Percentiles rank a stretch among this genome's conserved stretches.
phyloP scores from a whole-genome alignment of 306 rosid species.

The Carpinus viminea region DNA sequence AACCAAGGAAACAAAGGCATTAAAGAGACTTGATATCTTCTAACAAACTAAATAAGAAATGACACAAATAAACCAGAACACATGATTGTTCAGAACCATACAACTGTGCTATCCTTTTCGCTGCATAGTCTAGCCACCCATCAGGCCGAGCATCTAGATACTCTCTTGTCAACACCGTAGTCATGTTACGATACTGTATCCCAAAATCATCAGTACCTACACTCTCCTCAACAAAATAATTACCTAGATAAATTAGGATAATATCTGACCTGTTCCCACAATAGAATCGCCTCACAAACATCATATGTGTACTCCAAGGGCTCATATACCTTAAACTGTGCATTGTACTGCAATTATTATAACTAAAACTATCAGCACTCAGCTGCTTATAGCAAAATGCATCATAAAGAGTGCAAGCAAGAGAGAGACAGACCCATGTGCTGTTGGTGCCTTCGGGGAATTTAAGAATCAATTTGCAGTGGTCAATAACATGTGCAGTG shows the following conservation, averaged over 20 bases:
- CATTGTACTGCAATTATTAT: slow-evolving; percentile 69
- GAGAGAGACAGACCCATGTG: slow-evolving; percentile 74
- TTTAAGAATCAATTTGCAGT: slow-evolving; percentile 76
- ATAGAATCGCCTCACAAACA: slow-evolving; percentile 74
- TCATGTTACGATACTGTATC: slow-evolving; percentile 94
- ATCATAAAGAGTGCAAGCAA: not conserved
- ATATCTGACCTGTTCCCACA: slow-evolving; percentile 91
- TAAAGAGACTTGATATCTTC: slow-evolving; percentile 14
- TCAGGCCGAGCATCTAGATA: slow-evolving; percentile 84
- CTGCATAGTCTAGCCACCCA: slow-evolving; percentile 92
- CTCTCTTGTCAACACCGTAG: slow-evolving; percentile 92
- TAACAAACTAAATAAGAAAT: slow-evolving; percentile 1
- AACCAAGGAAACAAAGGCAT: slow-evolving; percentile 17
- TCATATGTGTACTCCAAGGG: slow-evolving; percentile 79
- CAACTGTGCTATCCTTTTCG: slow-evolving; percentile 90
- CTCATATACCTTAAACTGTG: slow-evolving; percentile 80
- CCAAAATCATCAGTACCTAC: slow-evolving; percentile 36
- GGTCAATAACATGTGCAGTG: slow-evolving; percentile 77
- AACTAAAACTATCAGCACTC: slow-evolving; percentile 26
- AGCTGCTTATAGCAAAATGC: slow-evolving; percentile 7
- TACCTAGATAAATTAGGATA: slow-evolving; percentile 11
- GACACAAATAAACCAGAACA: slow-evolving; percentile 18
- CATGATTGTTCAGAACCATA: slow-evolving; percentile 37
- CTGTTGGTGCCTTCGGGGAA: slow-evolving; percentile 93
- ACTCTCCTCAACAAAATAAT: slow-evolving; percentile 11